These are phyloP conservation scores for Emergomyces orientalis DNA, from an alignment of 2,329 filamentous ascomycete species.

Conservation along the genomic window DNA sequence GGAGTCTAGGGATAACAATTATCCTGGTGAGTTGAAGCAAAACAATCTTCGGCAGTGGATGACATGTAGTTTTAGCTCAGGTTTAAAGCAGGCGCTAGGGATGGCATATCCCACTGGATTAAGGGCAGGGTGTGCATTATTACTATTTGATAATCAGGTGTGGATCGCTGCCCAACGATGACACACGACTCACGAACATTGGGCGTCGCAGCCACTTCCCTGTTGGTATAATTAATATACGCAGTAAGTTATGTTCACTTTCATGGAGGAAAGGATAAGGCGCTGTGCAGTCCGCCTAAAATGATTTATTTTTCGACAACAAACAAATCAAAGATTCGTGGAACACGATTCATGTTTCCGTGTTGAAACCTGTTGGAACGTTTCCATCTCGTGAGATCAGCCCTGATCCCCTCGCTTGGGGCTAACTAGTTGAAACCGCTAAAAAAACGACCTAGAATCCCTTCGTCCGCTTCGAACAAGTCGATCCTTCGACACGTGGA, in stretches of 20 bases:
- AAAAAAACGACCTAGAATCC: neutral
- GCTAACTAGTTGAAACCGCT: neutral
- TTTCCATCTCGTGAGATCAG: neutral
- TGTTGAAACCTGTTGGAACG: too few species aligned
- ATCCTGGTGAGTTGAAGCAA: neutral
- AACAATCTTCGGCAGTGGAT: neutral
- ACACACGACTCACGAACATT: neutral
- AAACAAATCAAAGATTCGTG: too few species aligned
- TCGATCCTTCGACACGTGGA: slow-evolving; percentile 1
- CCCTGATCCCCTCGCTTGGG: neutral
- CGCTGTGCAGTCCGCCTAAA: neutral
- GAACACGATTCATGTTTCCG: too few species aligned
- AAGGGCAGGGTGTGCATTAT: neutral
- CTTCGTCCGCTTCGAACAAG: neutral
- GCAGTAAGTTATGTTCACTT: too few species aligned
- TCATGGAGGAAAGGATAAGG: too few species aligned
- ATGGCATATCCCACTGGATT: too few species aligned
- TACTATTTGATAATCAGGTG: neutral
- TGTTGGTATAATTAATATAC: neutral
- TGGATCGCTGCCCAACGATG: neutral
- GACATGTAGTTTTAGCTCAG: neutral
- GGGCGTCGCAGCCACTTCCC: too few species aligned
- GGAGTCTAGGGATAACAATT: neutral
- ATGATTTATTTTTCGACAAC: too few species aligned
- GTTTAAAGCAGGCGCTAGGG: neutral